These are phyloP conservation scores for Crithidia acanthocephali DNA, from an alignment of 208 protist genomes.

Conservation along the genomic window DNA sequence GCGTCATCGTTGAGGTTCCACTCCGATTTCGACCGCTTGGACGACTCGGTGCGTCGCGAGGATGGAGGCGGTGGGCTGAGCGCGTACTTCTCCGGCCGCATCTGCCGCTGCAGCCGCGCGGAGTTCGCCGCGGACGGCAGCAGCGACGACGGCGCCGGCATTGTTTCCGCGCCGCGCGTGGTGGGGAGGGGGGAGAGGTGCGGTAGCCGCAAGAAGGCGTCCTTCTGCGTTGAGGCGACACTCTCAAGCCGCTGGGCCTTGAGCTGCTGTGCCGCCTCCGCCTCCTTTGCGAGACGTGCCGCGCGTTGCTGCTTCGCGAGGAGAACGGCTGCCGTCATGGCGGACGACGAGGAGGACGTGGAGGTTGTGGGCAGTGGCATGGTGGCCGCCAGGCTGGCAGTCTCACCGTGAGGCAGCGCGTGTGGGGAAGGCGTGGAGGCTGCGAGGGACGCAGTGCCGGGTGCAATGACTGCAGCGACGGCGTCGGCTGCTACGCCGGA, in stretches of 20 bases:
- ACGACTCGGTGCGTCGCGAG: constrained; percentile 15
- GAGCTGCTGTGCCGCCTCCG: neutral
- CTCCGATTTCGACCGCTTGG: constrained; percentile 6
- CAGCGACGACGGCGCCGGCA: neutral
- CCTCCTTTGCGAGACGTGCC: constrained; percentile 15
- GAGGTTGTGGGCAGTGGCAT: neutral
- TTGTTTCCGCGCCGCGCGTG: constrained; percentile 7
- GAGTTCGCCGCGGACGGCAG: constrained; percentile 21
- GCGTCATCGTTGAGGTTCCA: constrained; percentile 23
- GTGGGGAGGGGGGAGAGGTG: constrained; percentile 11
- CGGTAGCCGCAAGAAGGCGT: constrained; percentile 31
- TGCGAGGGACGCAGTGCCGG: neutral
- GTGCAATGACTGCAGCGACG: neutral
- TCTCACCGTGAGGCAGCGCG: neutral
- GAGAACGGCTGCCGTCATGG: constrained; percentile 19
- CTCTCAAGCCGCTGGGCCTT: constrained; percentile 18
- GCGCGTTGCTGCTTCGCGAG: constrained; percentile 31
- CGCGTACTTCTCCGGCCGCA: constrained; percentile 22
- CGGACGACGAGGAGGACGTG: neutral
- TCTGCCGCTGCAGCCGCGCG: constrained; percentile 24
- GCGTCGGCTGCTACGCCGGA: too few relatives aligned
- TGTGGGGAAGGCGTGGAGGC: neutral
- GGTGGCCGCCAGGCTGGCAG: neutral
- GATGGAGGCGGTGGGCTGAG: constrained; percentile 16
- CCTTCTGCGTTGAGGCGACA: constrained; percentile 29